Conservation (phyloP, 192 early-diverging fungal genomes). For the Entomortierella beljakovae region DNA sequence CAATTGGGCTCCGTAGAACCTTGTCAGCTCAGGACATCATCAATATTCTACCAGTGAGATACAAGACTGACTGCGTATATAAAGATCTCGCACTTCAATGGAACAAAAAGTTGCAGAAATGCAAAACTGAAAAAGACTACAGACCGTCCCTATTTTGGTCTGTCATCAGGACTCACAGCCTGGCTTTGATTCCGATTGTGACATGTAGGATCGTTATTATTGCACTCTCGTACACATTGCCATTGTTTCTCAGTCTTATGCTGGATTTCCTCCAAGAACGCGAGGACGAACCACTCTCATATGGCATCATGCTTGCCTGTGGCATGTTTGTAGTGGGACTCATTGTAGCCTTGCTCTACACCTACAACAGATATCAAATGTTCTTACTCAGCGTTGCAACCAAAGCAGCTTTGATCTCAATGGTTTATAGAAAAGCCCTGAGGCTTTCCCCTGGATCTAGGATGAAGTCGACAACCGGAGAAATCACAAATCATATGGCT, state of each 20-base stretch:
- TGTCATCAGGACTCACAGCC: not conserved
- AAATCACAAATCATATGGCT: constrained; percentile 50
- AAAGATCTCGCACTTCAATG: not conserved
- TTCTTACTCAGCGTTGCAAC: constrained; percentile 55
- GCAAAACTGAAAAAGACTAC: not conserved
- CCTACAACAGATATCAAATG: constrained; percentile 60
- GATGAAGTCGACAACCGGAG: constrained; percentile 31
- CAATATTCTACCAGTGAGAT: constrained; percentile 1
- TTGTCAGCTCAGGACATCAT: constrained; percentile 19
- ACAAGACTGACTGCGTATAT: constrained; percentile 4
- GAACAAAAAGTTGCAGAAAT: constrained; percentile 1
- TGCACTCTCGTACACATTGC: constrained; percentile 16
- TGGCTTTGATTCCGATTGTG: constrained; percentile 17
- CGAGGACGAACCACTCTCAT: constrained; percentile 52
- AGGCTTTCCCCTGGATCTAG: constrained; percentile 58
- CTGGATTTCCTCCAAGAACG: constrained; percentile 29
- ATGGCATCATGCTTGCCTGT: constrained; percentile 56
- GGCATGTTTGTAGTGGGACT: constrained; percentile 59
- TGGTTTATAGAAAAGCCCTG: constrained; percentile 70
- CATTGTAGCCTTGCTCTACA: constrained; percentile 54
- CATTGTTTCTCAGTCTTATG: constrained; percentile 13
- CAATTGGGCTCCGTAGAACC: constrained; percentile 12
- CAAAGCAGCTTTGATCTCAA: constrained; percentile 62
- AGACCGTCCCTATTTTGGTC: constrained; percentile 24
- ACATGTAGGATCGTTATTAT: constrained; percentile 25